Evolutionary conservation across 306 rosid species (phyloP), one percentile per base, ranked within the genome.

Genomic region (Vigna unguiculata): DNA sequence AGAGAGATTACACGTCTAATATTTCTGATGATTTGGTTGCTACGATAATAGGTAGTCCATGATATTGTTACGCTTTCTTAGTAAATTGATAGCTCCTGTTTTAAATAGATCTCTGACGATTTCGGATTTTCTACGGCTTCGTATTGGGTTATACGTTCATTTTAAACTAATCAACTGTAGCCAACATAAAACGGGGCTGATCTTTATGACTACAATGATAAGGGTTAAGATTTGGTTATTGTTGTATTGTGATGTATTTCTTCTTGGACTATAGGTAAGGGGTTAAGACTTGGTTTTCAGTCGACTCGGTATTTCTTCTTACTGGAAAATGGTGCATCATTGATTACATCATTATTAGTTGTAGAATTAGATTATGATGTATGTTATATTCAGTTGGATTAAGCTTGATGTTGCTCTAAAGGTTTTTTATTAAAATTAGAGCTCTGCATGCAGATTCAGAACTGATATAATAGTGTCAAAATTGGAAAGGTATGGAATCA

Each of bases 221-320:
- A 9, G 43, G 15, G 17, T 5, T 49, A 63, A 15, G 52, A 40
- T 20, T 25, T 28, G 53, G 9, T 52, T 49, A 53, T 75, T 49
- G 40, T 76, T 75, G 79, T 76, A 53, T 24, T 77, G 28, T 77
- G 67, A 40, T 40, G 45, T 9, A 40, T 40, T 38, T 38, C 13
- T 40, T 40, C 3, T 40, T 40, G 45, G 13, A 40, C 10, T 40
- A 40, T 55, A 3, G 32, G 32, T 25, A 3, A 25, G 30, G 30
- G 30, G 30, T 25, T 25, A 25, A 25, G 0, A 0, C 30, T 4
- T 28, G 69, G n/a, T 20, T n/a, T 30, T 36, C 13, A 11, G 40
- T 72, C 15, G 10, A 52, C 19, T 24, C 24, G 5, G 46, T 28
- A 19, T 22, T 60, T 40, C 40, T 36, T 59, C 25, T 7, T 19